Evolutionary conservation across 768 basidiomycete species (phyloP).

Genomic region (Brasilioporus rufonigricans): DNA sequence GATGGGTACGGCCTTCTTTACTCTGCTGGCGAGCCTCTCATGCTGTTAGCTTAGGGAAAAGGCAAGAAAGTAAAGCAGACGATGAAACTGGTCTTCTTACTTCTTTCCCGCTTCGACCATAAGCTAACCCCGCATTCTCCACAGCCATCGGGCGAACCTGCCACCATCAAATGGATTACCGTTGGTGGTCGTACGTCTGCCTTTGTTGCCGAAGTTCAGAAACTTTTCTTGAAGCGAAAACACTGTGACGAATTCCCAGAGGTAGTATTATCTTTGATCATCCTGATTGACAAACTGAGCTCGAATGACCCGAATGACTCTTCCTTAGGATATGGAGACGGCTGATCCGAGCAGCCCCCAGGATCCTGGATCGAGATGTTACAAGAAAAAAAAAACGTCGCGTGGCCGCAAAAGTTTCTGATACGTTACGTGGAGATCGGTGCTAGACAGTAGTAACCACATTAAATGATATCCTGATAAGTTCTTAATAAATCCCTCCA

Average conservation of each 20-base stretch:
- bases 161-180: conserved; percentile 70
- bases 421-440: too few relatives aligned
- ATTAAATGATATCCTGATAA: neutral
- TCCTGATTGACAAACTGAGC: neutral
- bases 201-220: conserved; percentile 62
- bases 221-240: conserved; percentile 12
- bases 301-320: neutral
- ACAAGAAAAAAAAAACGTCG: conserved; percentile 17
- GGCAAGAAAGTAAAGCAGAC: conserved; percentile 50
- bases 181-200: conserved; percentile 80
- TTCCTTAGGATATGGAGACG: neutral
- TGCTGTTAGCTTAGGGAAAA: conserved; percentile 43
- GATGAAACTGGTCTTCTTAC: conserved; percentile 45
- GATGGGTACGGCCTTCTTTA: conserved; percentile 48
- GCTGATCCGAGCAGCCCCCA: neutral
- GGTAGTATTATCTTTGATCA: neutral
- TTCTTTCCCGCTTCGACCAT: neutral
- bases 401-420: neutral
- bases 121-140: conserved; percentile 3
- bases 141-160: conserved; percentile 67
- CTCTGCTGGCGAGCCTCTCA: conserved; percentile 9
- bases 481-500: neutral
- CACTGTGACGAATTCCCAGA: neutral
- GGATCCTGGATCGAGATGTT: neutral
- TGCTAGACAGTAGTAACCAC: neutral